Base-by-base conservation (phyloP, 1,139 yeast genomes). In the Blastobotrys illinoisensis region DNA sequence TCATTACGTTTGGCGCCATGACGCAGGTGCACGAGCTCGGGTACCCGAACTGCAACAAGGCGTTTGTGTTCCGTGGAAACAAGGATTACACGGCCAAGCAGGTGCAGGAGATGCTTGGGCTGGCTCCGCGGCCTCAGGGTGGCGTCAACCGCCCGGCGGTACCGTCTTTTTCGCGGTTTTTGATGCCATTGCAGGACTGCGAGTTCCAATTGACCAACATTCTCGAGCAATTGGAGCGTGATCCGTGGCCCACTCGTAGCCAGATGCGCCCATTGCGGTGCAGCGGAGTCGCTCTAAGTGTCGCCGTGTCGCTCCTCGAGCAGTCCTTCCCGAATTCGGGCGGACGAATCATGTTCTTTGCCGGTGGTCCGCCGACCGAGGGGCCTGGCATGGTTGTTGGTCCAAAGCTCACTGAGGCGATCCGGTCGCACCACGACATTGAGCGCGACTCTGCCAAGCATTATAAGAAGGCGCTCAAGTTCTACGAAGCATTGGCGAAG, bases 371-470 rank as follows among this genome's bases (percentile, higher is more conserved):
- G 52, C 86, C 97, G 68, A 93, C 99, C 52, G 84, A 89, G 66
- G 88, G 86, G 48, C 99, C 99, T 11, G 99, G 99, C 66, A 76
- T 89, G 74, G 90, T 93, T 65, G 99, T 93, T 45, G 89, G 95
- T 48, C 83, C 87, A 36, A 95, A 90, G 70, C 80, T 93, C 69
- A 88, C 88, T 70, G 99, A 93, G 72, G 97, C 99, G 55, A 87
- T 95, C 64, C 83, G 99, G 77, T 91, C 98, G 4, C 99, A 93
- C 72, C 90, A 89, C 62, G 99, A 93, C 70, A 88, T 93, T 63
- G 96, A 88, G 68, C 82, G 88, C 60, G 97, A 90, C 65, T 78
- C 83, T 56, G 97, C 97, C 55, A 87, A 87, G 71, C 97, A 93
- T 72, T 88, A 86, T 76, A 88, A 90, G 70, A 88, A 89, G 72